Base-by-base conservation (phyloP, 1,284 basidiomycete species). In the Papiliotrema fonsecae region DNA sequence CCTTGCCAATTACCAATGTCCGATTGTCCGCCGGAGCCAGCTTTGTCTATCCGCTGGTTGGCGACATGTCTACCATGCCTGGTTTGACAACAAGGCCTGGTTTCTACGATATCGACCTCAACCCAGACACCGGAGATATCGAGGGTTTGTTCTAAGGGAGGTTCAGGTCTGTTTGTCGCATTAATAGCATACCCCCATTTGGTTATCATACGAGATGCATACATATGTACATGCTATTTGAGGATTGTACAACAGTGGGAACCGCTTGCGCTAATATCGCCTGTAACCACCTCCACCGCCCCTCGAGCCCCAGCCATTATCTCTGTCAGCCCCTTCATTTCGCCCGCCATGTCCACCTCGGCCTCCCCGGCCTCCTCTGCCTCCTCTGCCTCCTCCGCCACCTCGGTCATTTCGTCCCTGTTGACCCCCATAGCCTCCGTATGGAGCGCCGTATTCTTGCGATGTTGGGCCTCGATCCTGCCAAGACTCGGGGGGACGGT, bases 31-130 rank as follows among this genome's bases (percentile, higher is more conserved):
- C 91, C 5, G 96, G 94, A 40, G 93, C 94, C 45, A 88, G 89
- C 28, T 96, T 99, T 82, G 77, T 98, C 57, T 97, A 96, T 75
- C 93, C 93, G 32, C 82, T 97, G 55, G 82, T 92, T 31, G 89
- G 89, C 43, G 88, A 91, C 72, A 93, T 94, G 88, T 87, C 90
- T 72, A 97, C 92, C 52, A 96, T 98, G 91, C 94, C 96, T 36
- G 94, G 94, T 57, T 80, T 97, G 36, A 89, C 86, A 26, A 97
- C 93, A 51, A 84, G 93, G 55, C 92, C 92, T 61, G 89, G 89
- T 79, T 73, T 73, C 64, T 75, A 73, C 62, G 73, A 75, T 57
- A 73, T 75, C 49, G 73, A 75, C 56, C 57, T 75, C 32, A 69
- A 74, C 61, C 57, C 69, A 41, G 65, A 71, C 58, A 69, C 69